These are phyloP conservation scores for Iberis pinnata DNA, from an alignment of 345 rosid species.

Conservation along the genomic window DNA sequence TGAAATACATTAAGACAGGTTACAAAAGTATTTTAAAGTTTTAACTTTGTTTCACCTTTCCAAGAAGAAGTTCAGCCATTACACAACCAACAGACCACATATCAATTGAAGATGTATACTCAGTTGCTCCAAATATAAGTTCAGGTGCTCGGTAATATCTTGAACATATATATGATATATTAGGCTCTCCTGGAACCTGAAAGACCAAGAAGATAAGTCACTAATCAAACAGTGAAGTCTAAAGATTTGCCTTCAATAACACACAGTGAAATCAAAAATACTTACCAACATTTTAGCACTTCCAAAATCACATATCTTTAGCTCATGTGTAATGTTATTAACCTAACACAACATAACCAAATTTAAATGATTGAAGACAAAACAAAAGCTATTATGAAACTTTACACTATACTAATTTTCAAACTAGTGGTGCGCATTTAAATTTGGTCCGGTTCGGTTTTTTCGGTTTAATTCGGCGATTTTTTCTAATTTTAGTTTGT, in stretches of 20 bases:
- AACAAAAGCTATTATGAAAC: neutral
- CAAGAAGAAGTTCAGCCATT: slow-evolving; percentile 81
- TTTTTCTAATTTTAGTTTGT: no score
- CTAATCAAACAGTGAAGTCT: neutral
- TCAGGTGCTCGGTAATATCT: slow-evolving; percentile 93
- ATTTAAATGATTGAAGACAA: neutral
- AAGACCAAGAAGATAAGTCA: slow-evolving; percentile 13
- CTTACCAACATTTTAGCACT: slow-evolving; percentile 92
- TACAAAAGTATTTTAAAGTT: neutral
- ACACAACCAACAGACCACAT: slow-evolving; percentile 96
- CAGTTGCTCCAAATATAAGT: slow-evolving; percentile 85
- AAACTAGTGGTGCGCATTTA: no score
- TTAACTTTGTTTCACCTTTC: slow-evolving; percentile 43
- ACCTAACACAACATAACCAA: slow-evolving; percentile 39
- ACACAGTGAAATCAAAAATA: neutral
- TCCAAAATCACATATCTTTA: slow-evolving; percentile 88
- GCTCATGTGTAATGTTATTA: slow-evolving; percentile 67
- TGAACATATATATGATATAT: slow-evolving; percentile 90
- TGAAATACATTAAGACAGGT: no score
- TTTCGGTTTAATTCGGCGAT: no score
- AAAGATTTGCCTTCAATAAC: neutral
- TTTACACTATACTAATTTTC: neutral
- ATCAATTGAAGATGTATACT: slow-evolving; percentile 78
- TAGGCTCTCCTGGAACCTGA: slow-evolving; percentile 88
- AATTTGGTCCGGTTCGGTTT: no score